Evolutionary conservation across 208 protist genomes (phyloP), one percentile per base, ranked within the genome.

Genomic region (Leishmania gerbilli): DNA sequence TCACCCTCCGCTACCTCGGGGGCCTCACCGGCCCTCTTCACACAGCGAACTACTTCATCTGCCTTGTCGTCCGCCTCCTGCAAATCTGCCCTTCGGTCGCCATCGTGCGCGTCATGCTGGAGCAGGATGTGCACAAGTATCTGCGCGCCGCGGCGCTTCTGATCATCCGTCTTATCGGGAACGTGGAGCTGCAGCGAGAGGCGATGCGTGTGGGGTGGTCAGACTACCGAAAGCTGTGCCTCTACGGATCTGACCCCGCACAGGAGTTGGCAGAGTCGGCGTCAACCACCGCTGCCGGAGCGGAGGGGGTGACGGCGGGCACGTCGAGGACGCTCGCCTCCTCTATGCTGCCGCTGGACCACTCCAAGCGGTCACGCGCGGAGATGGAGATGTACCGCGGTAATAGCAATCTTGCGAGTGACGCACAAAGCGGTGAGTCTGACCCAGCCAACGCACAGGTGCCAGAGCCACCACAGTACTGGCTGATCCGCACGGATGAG

Each of bases 71-170:
- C 37, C 90, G 93, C 3, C 82, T 96, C 19, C 82, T 96, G 55
- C 91, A 96, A 60, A 94, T 95, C 17, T 86, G 83, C n/a, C 93
- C 91, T 1, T 60, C 81, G 4, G 88, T 92, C 0, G 79, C 79
- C 2, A 83, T 96, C 62, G 88, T 94, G 8, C 78, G 90, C 13
- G 87, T 88, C 34, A 94, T 95, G 90, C 83, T 96, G n/a, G 78
- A 78, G 27, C 93, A 96, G 67, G 90, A 94, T 69, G 84, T 93
- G 31, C 91, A 95, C 85, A 96, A 96, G 81, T 96, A 95, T 79
- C 64, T 96, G 60, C 88, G 91, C 27, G 91, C 94, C 42, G 91
- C 90, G 3, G 93, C 91, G 17, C 67, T 95, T 7, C 85, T 96
- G 67, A 9, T 95, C 11, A 90, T 95, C 71, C 88, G 93, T 0